These are phyloP conservation scores for Globisporangium polare DNA, from an alignment of 352 stramenopile genomes.

Conservation along the genomic window DNA sequence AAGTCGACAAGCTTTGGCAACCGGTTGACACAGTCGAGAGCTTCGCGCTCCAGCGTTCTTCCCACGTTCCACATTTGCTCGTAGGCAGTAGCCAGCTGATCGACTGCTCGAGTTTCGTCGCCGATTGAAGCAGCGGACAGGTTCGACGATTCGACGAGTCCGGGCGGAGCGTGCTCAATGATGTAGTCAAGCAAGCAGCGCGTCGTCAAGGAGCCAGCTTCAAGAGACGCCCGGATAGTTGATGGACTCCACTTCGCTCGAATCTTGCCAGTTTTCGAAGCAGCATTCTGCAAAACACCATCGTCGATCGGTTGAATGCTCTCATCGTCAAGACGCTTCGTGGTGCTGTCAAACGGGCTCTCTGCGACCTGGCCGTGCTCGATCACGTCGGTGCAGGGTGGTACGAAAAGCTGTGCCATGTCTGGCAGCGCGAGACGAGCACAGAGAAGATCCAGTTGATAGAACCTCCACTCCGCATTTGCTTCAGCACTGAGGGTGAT, in stretches of 20 bases:
- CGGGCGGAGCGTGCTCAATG: slow-evolving; percentile 43
- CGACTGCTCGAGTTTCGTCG: slow-evolving; percentile 39
- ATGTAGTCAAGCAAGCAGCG: slow-evolving; percentile 72
- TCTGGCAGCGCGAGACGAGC: slow-evolving; percentile 69
- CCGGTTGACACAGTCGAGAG: slow-evolving; percentile 63
- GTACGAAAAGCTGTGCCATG: slow-evolving; percentile 74
- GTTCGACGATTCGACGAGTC: slow-evolving; percentile 50
- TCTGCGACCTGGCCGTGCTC: slow-evolving; percentile 33
- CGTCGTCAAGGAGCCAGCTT: slow-evolving; percentile 54
- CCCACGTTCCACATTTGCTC: slow-evolving; percentile 67
- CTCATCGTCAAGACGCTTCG: slow-evolving; percentile 15
- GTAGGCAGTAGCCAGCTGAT: slow-evolving; percentile 59
- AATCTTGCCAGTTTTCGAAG: slow-evolving; percentile 57
- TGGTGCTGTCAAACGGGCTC: slow-evolving; percentile 9
- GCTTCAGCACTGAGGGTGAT: slow-evolving; percentile 24
- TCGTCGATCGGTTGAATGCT: slow-evolving; percentile 59
- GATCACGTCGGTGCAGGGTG: slow-evolving; percentile 56
- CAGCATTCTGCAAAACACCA: slow-evolving; percentile 51
- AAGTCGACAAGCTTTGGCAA: slow-evolving; percentile 56
- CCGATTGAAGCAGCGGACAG: slow-evolving; percentile 17
- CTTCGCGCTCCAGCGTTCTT: slow-evolving; percentile 55
- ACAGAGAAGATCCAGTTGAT: slow-evolving; percentile 79
- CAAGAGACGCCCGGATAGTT: slow-evolving; percentile 53
- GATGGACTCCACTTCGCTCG: slow-evolving; percentile 58
- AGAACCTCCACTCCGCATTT: slow-evolving; percentile 49